These are phyloP conservation scores for Tillandsia leiboldiana DNA, from an alignment of 176 grass and related monocot genomes.

Conservation along the genomic window DNA sequence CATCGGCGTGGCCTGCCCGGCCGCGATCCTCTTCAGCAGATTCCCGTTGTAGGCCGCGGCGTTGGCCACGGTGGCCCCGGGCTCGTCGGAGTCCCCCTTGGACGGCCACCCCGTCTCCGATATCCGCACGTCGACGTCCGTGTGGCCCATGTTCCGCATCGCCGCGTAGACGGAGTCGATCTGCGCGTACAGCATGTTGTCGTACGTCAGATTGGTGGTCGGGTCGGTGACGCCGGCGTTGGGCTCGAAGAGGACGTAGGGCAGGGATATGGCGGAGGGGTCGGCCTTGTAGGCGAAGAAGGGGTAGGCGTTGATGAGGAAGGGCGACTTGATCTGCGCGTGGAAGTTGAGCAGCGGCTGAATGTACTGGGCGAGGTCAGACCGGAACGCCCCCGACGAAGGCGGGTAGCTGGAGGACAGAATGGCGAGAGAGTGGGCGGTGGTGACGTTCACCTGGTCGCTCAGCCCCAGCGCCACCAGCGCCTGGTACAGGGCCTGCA, in stretches of 20 bases:
- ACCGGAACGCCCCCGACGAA: slow-evolving; percentile 51
- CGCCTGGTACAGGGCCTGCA: slow-evolving; percentile 50
- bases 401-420: slow-evolving; percentile 59
- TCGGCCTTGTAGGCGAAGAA: slow-evolving; percentile 67
- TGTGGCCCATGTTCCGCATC: slow-evolving; percentile 71
- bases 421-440: slow-evolving; percentile 53
- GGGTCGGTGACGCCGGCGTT: slow-evolving; percentile 53
- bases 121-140: slow-evolving; percentile 43
- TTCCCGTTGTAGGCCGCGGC: slow-evolving; percentile 72
- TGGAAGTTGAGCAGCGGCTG: slow-evolving; percentile 59
- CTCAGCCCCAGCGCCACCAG: slow-evolving; percentile 27
- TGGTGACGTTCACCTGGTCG: slow-evolving; percentile 44
- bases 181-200: slow-evolving; percentile 92
- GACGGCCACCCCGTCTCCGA: slow-evolving; percentile 92
- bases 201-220: slow-evolving; percentile 43
- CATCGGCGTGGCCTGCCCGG: slow-evolving; percentile 59
- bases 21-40: slow-evolving; percentile 57
- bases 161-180: slow-evolving; percentile 87
- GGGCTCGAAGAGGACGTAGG: slow-evolving; percentile 74
- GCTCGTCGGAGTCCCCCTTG: slow-evolving; percentile 61
- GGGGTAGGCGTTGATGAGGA: slow-evolving; percentile 70
- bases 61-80: slow-evolving; percentile 57
- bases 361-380: slow-evolving; percentile 48
- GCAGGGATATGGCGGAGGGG: slow-evolving; percentile 43
- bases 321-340: slow-evolving; percentile 35